Conservation (phyloP, 768 basidiomycete species). For the Suillus plorans region DNA sequence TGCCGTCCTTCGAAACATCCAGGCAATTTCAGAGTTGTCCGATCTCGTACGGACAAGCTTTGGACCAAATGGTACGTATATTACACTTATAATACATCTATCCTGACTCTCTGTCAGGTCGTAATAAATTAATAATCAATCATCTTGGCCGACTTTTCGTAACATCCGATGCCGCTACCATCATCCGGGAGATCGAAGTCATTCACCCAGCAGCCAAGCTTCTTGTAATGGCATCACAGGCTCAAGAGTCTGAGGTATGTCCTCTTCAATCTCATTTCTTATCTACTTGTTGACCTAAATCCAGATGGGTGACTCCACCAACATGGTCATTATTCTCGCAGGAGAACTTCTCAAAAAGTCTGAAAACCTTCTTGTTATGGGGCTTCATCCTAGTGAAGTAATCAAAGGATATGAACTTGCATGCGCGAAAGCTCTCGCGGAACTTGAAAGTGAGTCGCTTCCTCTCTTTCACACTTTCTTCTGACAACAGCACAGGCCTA, state of each 20-base stretch:
- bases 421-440: slow-evolving; percentile 74
- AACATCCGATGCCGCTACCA: slow-evolving; percentile 98
- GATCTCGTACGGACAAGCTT: slow-evolving; percentile 96
- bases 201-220: slow-evolving; percentile 98
- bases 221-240: slow-evolving; percentile 98
- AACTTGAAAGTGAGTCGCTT: slow-evolving; percentile 79
- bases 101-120: slow-evolving; percentile 49
- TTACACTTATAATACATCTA: background rate
- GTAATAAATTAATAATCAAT: slow-evolving; percentile 98
- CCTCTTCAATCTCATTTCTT: background rate
- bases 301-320: slow-evolving; percentile 97
- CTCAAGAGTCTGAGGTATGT: slow-evolving; percentile 90
- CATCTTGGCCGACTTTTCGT: slow-evolving; percentile 95
- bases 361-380: slow-evolving; percentile 92
- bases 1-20: slow-evolving; percentile 94
- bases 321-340: slow-evolving; percentile 91
- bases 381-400: slow-evolving; percentile 94
- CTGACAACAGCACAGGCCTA: slow-evolving; percentile 48
- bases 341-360: slow-evolving; percentile 95
- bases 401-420: slow-evolving; percentile 96
- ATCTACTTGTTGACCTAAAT: slow-evolving; percentile 8
- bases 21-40: slow-evolving; percentile 92
- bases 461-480: slow-evolving; percentile 11
- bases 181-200: slow-evolving; percentile 96
- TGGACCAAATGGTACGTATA: slow-evolving; percentile 83